Base-by-base conservation (phyloP, 2,329 filamentous ascomycete species). In the Corinectria fuckeliana region DNA sequence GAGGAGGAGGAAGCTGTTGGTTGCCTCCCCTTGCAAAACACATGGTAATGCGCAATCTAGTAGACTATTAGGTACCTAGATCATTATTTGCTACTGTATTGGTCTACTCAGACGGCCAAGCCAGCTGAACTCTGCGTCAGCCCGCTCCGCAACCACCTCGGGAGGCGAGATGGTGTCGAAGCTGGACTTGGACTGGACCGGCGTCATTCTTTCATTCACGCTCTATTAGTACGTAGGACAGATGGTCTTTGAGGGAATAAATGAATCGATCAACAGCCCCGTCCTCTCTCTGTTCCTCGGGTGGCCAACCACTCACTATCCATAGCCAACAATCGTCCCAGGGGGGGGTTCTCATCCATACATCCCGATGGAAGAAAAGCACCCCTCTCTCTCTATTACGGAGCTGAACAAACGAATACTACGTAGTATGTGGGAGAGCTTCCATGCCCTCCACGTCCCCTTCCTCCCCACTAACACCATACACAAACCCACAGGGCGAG, bases 401-500 rank as follows among this genome's bases (percentile, higher is more conserved):
- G 30, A 32, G 30, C 30, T 32, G 30, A 32, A 32, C 9, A 14
- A 32, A 14, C 30, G 5, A n/a, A 34, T 53, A 44, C 52, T 32
- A 32, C 28, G 28, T 32, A 32, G 11, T 14, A 32, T 14, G 30
- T n/a, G n/a, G n/a, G n/a, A n/a, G n/a, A n/a, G n/a, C n/a, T n/a
- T n/a, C n/a, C n/a, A n/a, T n/a, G n/a, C n/a, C n/a, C n/a, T n/a
- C n/a, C n/a, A n/a, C n/a, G n/a, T n/a, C n/a, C n/a, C n/a, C n/a
- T n/a, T n/a, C n/a, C n/a, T 44, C 62, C 66, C 62, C 52, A 60
- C 57, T 44, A 41, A 41, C 9, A 26, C 23, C 39, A 36, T 58
- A 39, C n/a, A 32, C n/a, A 38, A 30, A 65, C 58, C 60, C 60
- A 36, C 60, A n/a, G n/a, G n/a, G n/a, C n/a, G n/a, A n/a, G n/a